Conservation (phyloP, 495 filamentous ascomycete genomes). For the Darksidea phi region DNA sequence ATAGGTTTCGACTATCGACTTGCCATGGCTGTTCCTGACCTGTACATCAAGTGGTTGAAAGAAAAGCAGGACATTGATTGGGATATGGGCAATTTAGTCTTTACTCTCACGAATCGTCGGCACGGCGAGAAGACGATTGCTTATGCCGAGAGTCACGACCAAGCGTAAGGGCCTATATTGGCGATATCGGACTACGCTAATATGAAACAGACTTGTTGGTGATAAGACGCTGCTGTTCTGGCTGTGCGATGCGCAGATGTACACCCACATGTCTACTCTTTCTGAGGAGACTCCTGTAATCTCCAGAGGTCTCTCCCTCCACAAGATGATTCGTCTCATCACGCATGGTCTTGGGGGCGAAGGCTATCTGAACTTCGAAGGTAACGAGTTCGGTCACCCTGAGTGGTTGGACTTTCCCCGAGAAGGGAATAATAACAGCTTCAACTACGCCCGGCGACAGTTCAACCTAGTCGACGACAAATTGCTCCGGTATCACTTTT, state of each 20-base stretch:
- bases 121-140: constrained; percentile 99
- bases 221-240: constrained; percentile 97
- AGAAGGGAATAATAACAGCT: constrained; percentile 90
- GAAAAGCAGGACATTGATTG: constrained; percentile 89
- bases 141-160: constrained; percentile 94
- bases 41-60: constrained; percentile 98
- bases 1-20: constrained; percentile 97
- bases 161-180: constrained; percentile 69
- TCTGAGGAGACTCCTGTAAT: constrained; percentile 84
- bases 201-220: constrained; percentile 71
- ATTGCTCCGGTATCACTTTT: constrained; percentile 82
- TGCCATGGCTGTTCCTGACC: constrained; percentile 95
- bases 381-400: constrained; percentile 97
- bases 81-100: constrained; percentile 83
- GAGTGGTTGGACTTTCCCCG: constrained; percentile 99
- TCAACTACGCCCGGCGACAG: constrained; percentile 94
- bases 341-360: constrained; percentile 95
- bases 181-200: constrained; percentile 41
- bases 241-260: constrained; percentile 95
- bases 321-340: constrained; percentile 95
- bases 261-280: constrained; percentile 92
- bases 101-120: constrained; percentile 85
- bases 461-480: constrained; percentile 87
- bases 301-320: constrained; percentile 82
- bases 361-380: constrained; percentile 97